A percentile compares a stretch with the other conserved stretches of the same genome.
phyloP scores from a whole-genome alignment of 768 basidiomycete genomes.

The Mycena amicta region DNA sequence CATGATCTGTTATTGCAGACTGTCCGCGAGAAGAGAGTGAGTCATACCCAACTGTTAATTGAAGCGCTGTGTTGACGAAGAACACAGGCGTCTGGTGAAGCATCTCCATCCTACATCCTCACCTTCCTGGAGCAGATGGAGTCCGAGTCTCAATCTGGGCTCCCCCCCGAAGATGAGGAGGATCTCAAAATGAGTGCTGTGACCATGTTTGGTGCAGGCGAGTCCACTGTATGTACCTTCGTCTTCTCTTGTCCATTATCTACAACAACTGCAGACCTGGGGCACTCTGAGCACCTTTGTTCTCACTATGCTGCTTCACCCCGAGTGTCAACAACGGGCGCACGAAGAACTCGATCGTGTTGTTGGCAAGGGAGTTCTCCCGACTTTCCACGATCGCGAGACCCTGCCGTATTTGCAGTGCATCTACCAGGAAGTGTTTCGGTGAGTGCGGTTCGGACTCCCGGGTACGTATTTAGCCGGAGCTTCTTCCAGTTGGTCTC shows the following conservation, averaged over 20 bases:
- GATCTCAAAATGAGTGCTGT: constrained; percentile 21
- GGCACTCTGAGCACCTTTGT: constrained; percentile 28
- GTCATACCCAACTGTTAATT: neutral
- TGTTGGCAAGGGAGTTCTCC: constrained; percentile 27
- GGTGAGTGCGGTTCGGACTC: constrained; percentile 23
- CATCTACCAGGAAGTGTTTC: constrained; percentile 21
- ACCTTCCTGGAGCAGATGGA: constrained; percentile 23
- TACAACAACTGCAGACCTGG: constrained; percentile 17
- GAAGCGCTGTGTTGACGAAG: too few relatives aligned
- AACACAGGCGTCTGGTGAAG: constrained; percentile 20
- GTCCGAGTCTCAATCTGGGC: too few relatives aligned
- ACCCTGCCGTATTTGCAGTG: constrained; percentile 11
- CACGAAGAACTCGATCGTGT: constrained; percentile 34
- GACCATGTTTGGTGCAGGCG: constrained; percentile 23
- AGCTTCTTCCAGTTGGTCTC: too few relatives aligned
- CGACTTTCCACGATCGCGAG: constrained; percentile 13
- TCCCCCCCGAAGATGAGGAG: constrained; percentile 1
- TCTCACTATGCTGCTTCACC: constrained; percentile 34
- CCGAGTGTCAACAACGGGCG: constrained; percentile 31
- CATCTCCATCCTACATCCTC: constrained; percentile 24
- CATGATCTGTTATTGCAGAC: constrained; percentile 10
- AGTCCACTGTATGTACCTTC: constrained; percentile 20
- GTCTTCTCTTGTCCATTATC: neutral
- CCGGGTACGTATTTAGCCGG: too few relatives aligned
- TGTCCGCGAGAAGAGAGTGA: constrained; percentile 11